Evolutionary conservation across 345 rosid species (phyloP), one percentile per base, ranked within the genome.

Genomic region (Corymbia maculata): DNA sequence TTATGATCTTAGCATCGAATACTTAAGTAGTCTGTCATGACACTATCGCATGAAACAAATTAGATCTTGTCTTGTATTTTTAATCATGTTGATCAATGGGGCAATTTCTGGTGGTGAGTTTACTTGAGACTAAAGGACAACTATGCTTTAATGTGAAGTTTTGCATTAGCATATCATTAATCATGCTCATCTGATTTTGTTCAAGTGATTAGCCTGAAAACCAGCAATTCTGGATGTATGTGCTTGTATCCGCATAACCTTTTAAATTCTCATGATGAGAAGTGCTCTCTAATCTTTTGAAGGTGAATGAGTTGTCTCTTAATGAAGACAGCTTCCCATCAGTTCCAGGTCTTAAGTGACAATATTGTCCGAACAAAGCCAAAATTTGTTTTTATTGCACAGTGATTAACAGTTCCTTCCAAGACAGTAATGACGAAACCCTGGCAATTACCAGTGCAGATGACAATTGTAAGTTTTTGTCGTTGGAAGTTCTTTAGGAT

Each of bases 61-160:
- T 16, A 8, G 45, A 30, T 30, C 42, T 66, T 16, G 45, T 68
- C 79, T 16, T 68, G 4, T 8, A 4, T 32, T 68, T 30, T 16
- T 68, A 68, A 68, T 68, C 0, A 0, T 28, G 32, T 0, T 7
- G 6, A 61, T 28, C 32, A 0, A 26, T 0, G 13, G 16, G 30
- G 32, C 8, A 61, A 28, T 61, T 2, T 6, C 16, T 0, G 68
- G 32, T 61, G 32, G 70, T 61, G 70, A 61, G 32, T 28, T 61
- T 61, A 8, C 70, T 28, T 12, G 32, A 61, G 70, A 61, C 70
- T 61, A 61, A 6, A 26, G 70, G 30, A 61, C 16, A 28, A 61
- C 32, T 28, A 61, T 61, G 30, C 28, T 28, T 61, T 28, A 32
- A 28, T 4, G 32, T 61, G 70, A 61, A 28, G 32, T 61, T 61